Percentiles rank a stretch among this genome's conserved stretches.
Evolutionary conservation across 2,329 filamentous ascomycete species (phyloP).

Genomic region (Aspergillus ibericus): DNA sequence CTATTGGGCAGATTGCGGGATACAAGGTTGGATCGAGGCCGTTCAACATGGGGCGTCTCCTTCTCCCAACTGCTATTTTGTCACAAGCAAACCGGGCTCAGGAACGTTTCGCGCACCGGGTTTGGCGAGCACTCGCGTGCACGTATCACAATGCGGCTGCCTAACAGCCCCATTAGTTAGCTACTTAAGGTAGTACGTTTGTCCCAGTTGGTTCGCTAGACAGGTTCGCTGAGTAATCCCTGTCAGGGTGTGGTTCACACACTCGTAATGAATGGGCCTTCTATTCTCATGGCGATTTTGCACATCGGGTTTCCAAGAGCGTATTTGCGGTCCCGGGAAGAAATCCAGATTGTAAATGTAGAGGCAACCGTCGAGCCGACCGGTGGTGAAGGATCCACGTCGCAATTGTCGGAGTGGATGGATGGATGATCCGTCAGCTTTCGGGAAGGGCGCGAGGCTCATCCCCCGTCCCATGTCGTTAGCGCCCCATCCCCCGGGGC

Average conservation of each 20-base stretch:
- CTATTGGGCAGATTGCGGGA: not conserved
- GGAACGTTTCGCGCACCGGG: not conserved
- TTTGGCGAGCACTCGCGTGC: not conserved
- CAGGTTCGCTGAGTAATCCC: not conserved
- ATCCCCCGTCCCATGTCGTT: not conserved
- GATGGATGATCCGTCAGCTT: not conserved
- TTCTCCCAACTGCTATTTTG: not conserved
- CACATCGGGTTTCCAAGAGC: too few species aligned
- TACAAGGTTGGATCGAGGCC: not conserved
- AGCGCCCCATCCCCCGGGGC: not conserved
- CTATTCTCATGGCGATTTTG: not conserved
- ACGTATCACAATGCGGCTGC: conserved; percentile 1
- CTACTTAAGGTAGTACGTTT: not conserved
- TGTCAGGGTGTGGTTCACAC: not conserved
- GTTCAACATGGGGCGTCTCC: not conserved
- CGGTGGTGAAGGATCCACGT: not conserved
- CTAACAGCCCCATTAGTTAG: not conserved
- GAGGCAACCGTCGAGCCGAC: too few species aligned
- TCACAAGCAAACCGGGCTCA: not conserved
- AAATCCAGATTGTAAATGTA: too few species aligned
- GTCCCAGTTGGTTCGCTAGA: not conserved
- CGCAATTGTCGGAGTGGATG: not conserved
- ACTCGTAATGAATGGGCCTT: not conserved
- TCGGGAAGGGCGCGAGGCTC: not conserved
- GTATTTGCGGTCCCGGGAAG: too few species aligned